Conservation (phyloP, 495 filamentous ascomycete species). For the Peziza echinospora region DNA sequence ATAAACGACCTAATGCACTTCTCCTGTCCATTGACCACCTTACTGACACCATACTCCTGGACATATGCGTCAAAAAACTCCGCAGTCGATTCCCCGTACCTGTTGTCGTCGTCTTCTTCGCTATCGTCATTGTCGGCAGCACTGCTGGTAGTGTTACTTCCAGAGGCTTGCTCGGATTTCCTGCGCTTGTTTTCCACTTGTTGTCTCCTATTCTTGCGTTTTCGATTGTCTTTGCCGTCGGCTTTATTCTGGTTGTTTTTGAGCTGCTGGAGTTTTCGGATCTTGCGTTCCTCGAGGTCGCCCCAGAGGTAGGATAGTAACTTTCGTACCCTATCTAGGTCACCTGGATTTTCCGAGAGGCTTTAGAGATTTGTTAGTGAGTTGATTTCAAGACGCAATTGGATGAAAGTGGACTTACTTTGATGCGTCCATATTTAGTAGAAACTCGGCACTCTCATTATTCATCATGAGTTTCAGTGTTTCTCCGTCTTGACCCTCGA, state of each 20-base stretch:
- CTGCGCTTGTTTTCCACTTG: slow-evolving; percentile 9
- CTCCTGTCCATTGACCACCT: slow-evolving; percentile 2
- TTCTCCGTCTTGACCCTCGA: slow-evolving; percentile 31
- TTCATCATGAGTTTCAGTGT: slow-evolving; percentile 44
- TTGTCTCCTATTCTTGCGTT: slow-evolving; percentile 8
- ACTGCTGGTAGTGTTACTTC: no score
- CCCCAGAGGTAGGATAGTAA: slow-evolving; percentile 72
- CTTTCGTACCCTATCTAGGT: slow-evolving; percentile 35
- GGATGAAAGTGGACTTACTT: slow-evolving; percentile 29
- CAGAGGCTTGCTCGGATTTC: slow-evolving; percentile 8
- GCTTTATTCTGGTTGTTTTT: neutral
- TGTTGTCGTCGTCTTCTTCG: slow-evolving; percentile 4
- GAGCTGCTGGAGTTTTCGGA: slow-evolving; percentile 1
- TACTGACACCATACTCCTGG: slow-evolving; percentile 32
- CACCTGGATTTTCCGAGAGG: slow-evolving; percentile 29
- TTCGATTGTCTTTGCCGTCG: neutral
- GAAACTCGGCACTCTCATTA: slow-evolving; percentile 37
- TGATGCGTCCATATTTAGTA: slow-evolving; percentile 43
- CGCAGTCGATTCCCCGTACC: slow-evolving; percentile 3
- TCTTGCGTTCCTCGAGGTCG: slow-evolving; percentile 51
- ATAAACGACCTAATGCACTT: slow-evolving; percentile 30
- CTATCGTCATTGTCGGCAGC: slow-evolving; percentile 8
- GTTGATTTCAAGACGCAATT: slow-evolving; percentile 1
- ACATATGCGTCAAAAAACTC: slow-evolving; percentile 23
- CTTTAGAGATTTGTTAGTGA: slow-evolving; percentile 18